A percentile compares a stretch with the other conserved stretches of the same genome.
phyloP scores from a whole-genome alignment of 2,329 filamentous ascomycete species.

The Geosmithia flava region DNA sequence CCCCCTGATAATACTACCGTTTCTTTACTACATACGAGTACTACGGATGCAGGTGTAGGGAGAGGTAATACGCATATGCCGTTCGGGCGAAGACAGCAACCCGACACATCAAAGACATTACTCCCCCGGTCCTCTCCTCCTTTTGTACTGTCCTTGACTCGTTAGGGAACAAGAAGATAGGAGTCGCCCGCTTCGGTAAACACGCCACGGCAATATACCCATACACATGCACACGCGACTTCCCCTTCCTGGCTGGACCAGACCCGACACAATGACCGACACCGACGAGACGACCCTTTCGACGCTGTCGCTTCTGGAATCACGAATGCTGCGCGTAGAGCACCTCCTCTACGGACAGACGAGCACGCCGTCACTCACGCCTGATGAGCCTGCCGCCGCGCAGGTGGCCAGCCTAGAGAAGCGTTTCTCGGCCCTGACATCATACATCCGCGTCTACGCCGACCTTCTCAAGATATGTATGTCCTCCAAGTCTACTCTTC shows the following conservation, averaged over 20 bases:
- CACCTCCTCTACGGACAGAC: conserved; percentile 41
- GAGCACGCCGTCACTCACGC: conserved; percentile 10
- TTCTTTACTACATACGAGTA: too few relatives aligned
- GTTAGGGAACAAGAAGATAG: too few relatives aligned
- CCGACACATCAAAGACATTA: too few relatives aligned
- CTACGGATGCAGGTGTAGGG: too few relatives aligned
- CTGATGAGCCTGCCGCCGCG: conserved; percentile 26
- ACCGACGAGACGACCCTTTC: conserved; percentile 40
- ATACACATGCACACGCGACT: too few relatives aligned
- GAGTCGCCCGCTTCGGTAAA: too few relatives aligned
- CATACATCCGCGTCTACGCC: conserved; percentile 41
- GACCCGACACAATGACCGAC: conserved; percentile 7
- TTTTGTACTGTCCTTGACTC: too few relatives aligned
- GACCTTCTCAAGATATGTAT: conserved; percentile 49
- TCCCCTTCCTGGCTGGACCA: background rate
- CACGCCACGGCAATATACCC: too few relatives aligned
- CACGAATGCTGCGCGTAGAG: conserved; percentile 46
- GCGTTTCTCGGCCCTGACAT: conserved; percentile 36
- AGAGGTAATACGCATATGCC: too few relatives aligned
- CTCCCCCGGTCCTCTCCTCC: too few relatives aligned
- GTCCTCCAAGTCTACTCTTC: background rate
- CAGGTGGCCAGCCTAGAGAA: conserved; percentile 39
- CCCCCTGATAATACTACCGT: too few relatives aligned
- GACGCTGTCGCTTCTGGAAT: conserved; percentile 44
- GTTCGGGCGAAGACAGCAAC: too few relatives aligned